These are phyloP conservation scores for Cucumis melo DNA, from an alignment of 306 rosid genomes.

Conservation along the genomic window DNA sequence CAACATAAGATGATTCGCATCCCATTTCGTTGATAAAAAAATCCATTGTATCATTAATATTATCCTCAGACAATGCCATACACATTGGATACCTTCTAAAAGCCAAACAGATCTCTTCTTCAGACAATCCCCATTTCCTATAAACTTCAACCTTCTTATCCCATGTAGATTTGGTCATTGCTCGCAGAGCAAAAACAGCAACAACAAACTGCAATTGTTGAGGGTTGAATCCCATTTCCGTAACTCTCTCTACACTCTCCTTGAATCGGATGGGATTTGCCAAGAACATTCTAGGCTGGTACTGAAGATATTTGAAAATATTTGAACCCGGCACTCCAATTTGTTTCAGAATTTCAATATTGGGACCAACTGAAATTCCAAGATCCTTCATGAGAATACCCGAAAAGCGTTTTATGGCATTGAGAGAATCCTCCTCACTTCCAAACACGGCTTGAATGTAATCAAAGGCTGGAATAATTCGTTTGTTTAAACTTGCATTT, in stretches of 20 bases:
- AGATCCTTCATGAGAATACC: background rate
- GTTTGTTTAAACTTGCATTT: slow-evolving; percentile 15
- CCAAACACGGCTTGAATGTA: slow-evolving; percentile 15
- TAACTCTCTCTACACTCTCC: slow-evolving; percentile 10
- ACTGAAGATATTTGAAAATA: background rate
- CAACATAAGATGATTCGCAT: too few relatives aligned
- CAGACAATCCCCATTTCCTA: too few relatives aligned
- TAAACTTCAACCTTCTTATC: background rate
- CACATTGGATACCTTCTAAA: too few relatives aligned
- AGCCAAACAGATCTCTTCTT: too few relatives aligned
- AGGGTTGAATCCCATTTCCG: slow-evolving; percentile 28
- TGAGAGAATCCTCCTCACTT: slow-evolving; percentile 7
- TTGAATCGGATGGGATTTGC: background rate
- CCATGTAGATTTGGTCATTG: slow-evolving; percentile 21
- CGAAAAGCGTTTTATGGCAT: background rate
- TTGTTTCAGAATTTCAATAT: background rate
- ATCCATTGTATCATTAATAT: too few relatives aligned
- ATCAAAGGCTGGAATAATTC: slow-evolving; percentile 18
- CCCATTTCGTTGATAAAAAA: too few relatives aligned
- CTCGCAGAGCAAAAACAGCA: slow-evolving; percentile 18
- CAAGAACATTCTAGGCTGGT: slow-evolving; percentile 6
- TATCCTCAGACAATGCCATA: too few relatives aligned
- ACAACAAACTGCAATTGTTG: background rate
- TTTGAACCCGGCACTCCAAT: slow-evolving; percentile 4
- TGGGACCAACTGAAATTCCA: background rate